phyloP scores from a whole-genome alignment of 2,329 filamentous ascomycete genomes.

The Didymella lethalis region DNA sequence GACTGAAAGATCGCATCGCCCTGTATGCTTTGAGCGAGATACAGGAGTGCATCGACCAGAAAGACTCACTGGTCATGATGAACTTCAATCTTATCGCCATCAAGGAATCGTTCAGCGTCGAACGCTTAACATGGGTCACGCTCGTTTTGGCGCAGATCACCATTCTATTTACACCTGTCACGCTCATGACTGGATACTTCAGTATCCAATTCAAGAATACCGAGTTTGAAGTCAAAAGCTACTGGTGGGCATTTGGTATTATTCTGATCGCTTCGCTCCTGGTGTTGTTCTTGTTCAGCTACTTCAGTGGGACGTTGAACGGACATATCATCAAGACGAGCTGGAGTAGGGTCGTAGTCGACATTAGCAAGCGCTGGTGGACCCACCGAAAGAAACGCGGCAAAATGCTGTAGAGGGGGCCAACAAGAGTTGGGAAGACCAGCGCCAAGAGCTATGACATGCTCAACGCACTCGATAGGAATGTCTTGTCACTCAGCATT shows the following conservation, averaged over 20 bases:
- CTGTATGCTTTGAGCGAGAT: slow-evolving; percentile 69
- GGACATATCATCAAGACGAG: slow-evolving; percentile 59
- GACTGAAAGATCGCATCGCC: slow-evolving; percentile 66
- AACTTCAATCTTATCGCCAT: slow-evolving; percentile 81
- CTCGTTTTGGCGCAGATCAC: slow-evolving; percentile 77
- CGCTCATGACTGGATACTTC: slow-evolving; percentile 78
- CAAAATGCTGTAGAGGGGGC: slow-evolving; percentile 23
- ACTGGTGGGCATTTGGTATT: slow-evolving; percentile 73
- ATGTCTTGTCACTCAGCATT: neutral
- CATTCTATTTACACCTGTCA: slow-evolving; percentile 78
- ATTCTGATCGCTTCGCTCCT: slow-evolving; percentile 68
- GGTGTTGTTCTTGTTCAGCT: slow-evolving; percentile 65
- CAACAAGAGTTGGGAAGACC: neutral
- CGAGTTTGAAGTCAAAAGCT: slow-evolving; percentile 68
- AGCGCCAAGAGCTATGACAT: neutral
- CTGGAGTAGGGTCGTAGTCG: slow-evolving; percentile 43
- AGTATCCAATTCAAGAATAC: slow-evolving; percentile 69
- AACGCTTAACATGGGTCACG: slow-evolving; percentile 74
- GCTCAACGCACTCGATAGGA: neutral
- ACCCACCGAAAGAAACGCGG: slow-evolving; percentile 31
- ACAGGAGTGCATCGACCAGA: slow-evolving; percentile 71
- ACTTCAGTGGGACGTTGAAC: slow-evolving; percentile 65
- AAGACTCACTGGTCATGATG: slow-evolving; percentile 72
- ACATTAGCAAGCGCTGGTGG: slow-evolving; percentile 39
- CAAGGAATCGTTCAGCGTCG: slow-evolving; percentile 76